Conservation (phyloP, 2,329 filamentous ascomycete species). For the Fusarium paranaense region DNA sequence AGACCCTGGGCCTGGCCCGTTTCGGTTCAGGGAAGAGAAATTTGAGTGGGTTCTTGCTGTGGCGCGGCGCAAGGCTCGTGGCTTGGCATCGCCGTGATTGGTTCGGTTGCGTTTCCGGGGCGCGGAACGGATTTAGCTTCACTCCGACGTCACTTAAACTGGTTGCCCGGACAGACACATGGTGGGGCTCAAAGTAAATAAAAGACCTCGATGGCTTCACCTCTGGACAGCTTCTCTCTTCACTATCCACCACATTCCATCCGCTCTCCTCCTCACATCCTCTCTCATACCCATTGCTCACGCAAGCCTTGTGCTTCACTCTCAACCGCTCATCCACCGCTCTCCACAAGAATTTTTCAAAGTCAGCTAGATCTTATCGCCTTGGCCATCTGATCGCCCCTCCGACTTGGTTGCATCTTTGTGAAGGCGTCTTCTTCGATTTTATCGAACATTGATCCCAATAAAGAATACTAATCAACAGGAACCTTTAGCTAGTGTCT, state of each 20-base stretch:
- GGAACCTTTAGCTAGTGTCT: conserved; percentile 71
- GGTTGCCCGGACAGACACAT: conserved; percentile 52
- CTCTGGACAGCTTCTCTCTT: conserved; percentile 37
- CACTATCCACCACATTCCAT: conserved; percentile 39
- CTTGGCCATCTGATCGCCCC: conserved; percentile 60
- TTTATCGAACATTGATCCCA: conserved; percentile 60
- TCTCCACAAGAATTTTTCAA: conserved; percentile 44
- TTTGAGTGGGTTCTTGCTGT: conserved; percentile 32
- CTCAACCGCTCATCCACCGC: conserved; percentile 37
- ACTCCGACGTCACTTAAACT: conserved; percentile 24
- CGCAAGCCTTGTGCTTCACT: conserved; percentile 38
- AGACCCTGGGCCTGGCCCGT: conserved; percentile 27
- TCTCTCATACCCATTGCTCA: conserved; percentile 12
- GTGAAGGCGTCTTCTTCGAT: conserved; percentile 57
- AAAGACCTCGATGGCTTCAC: conserved; percentile 49
- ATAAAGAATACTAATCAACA: conserved; percentile 61
- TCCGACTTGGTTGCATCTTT: conserved; percentile 56
- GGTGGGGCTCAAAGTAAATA: conserved; percentile 60
- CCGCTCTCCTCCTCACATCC: conserved; percentile 25
- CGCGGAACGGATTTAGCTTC: conserved; percentile 36
- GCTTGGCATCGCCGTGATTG: conserved; percentile 20
- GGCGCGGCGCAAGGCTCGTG: conserved; percentile 25
- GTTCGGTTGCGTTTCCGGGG: conserved; percentile 17
- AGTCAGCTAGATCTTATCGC: conserved; percentile 64
- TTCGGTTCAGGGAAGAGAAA: conserved; percentile 31